Base-by-base conservation (phyloP, 768 basidiomycete species). In the Tephrocybe rancida region DNA sequence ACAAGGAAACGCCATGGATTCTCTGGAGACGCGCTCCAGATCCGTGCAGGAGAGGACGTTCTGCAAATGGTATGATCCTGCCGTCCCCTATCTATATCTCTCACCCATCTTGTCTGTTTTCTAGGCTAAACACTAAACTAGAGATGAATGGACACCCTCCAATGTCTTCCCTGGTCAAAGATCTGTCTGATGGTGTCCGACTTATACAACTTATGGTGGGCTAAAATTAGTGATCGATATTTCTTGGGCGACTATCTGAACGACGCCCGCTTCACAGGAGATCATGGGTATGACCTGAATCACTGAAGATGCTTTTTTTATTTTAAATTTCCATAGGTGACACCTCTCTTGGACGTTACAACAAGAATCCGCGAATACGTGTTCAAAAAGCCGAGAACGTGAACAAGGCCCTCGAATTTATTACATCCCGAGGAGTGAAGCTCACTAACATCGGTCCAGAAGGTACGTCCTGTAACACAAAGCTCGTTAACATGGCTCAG, bases 371-470 rank as follows among this genome's bases (percentile, higher is more conserved):
- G 0, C 79, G 86, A 30, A 95, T 98, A 79, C 84, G 95, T 27
- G 87, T 98, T 1, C 97, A 99, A 70, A 97, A 95, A 65, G 95
- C 94, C 2, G 97, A 99, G 79, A 99, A 99, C 70, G 95, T 96
- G 44, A 95, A 92, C 71, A 94, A 93, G 70, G 97, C 97, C 0
- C 73, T 99, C 42, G 91, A 96, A 60, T 98, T 97, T 70, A 98
- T 99, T 70, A 88, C 87, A 27, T 92, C 91, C 14, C 77, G 95
- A 62, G 94, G 95, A 10, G 92, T 98, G 50, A 95, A 96, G 66
- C 76, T 99, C 58, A 98, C 95, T 29, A 98, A 98, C 70, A 98
- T 99, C 56, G 96, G 95, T 14, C 92, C 95, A 9, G 96, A 98
- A 83, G 94, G 94, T 87, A 59, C 42, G 68, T 30, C 27, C 30